Evolutionary conservation across 495 filamentous ascomycete species (phyloP), one percentile per base, ranked within the genome.

Genomic region (Penicillium pulvis): DNA sequence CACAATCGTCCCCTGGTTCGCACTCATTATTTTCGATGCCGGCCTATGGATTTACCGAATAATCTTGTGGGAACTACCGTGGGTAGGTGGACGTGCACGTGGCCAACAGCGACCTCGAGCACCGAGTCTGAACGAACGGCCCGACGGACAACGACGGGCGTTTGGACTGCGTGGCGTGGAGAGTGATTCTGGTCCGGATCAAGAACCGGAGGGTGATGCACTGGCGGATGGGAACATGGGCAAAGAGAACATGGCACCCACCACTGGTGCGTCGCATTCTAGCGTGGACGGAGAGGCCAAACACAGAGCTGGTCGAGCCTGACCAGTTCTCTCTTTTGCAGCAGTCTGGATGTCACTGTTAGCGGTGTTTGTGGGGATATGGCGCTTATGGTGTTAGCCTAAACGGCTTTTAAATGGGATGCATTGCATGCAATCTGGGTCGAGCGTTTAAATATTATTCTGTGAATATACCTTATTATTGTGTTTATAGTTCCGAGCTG

Each of bases 1-100:
- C 26, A 85, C 82, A 6, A 84, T 92, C 55, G 78, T 81, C 12
- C 89, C 89, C 4, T 91, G 88, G 87, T 66, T 81, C 1, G 66
- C 83, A 1, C 69, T 91, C 33, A 67, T 92, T 51, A 48, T 88
- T 53, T 89, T 90, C 71, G 89, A 92, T 62, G 68, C 87, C 20
- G 60, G 82, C 26, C 76, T 91, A 17, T 92, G 90, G 63, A 51
- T 87, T 30, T 84, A 81, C 65, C 85, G 87, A 31, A 75, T 82
- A 26, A 59, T 80, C 7, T 71, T 76, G 31, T 85, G 85, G 69
- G 80, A 88, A 53, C 64, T 89, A 1, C 88, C 88, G 1, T 68
- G 77, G 43, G 58, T 88, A 28, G 88, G 88, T 1, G 87, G 87
- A 6, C 74, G 88, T 55, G 86, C 87, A 28, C 76, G 82, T 14